Base-by-base conservation (phyloP, 352 stramenopile genomes). In the Albugo candida region DNA sequence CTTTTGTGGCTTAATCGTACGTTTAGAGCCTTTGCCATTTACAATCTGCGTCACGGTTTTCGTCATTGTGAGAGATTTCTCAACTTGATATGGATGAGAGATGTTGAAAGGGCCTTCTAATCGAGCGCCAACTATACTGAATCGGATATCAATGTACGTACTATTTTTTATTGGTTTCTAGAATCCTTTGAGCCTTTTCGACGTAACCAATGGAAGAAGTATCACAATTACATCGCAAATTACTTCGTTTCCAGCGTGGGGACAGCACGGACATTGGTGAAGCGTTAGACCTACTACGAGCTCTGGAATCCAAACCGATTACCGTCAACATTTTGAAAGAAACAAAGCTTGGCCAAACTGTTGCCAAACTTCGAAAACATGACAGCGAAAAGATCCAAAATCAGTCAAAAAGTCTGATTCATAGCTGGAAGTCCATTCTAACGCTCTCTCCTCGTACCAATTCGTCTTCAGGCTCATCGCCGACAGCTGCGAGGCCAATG, bases 341-440 rank as follows among this genome's bases (percentile, higher is more conserved):
- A 50, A 89, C 76, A 38, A 84, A 86, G 54, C 57, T 89, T 21
- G 76, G 76, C 40, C 71, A 86, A 52, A 89, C 76, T 16, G 67
- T 93, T 31, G 75, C 77, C 43, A 93, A 93, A 58, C 64, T 92
- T 54, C 76, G 77, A 53, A 93, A 93, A 62, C 72, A 93, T 59
- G 66, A 79, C 38, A 71, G 92, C 59, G 71, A 81, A 34, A 74
- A 80, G 58, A 67, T 94, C 49, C 69, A 77, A 40, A 71, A 64
- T 47, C 50, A 75, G 36, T 79, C 81, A 20, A 84, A 83, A 31
- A 49, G 62, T 24, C 63, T 94, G 21, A 70, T 94, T 34, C 92
- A 89, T 61, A 67, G 61, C 37, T 94, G 82, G 82, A 93, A 93
- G 56, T 70, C 64, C 52, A 24, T 43, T 24, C 73, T 89, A 63